Conservation (phyloP, 345 rosid genomes). For the Combretum micranthum region DNA sequence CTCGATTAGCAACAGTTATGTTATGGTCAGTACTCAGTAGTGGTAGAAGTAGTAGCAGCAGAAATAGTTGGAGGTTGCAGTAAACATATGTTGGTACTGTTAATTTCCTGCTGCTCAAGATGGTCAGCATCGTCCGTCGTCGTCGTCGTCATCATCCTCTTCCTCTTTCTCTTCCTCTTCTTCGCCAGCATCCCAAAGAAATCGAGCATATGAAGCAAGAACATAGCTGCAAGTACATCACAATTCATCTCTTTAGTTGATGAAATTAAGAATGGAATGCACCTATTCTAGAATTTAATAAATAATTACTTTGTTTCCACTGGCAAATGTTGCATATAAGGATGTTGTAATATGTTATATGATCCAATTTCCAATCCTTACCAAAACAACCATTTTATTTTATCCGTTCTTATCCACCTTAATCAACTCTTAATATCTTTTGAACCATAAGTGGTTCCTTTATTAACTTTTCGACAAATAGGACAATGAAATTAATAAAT, state of each 20-base stretch:
- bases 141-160: background rate
- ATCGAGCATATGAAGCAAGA: constrained; percentile 41
- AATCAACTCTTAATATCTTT: no score
- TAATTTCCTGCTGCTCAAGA: background rate
- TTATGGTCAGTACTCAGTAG: background rate
- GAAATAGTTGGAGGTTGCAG: background rate
- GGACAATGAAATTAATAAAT: no score
- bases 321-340: no score
- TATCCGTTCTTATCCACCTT: no score
- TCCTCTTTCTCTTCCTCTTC: constrained; percentile 15
- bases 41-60: no score
- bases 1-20: constrained; percentile 13
- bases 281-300: no score
- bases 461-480: no score
- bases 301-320: no score
- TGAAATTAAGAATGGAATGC: background rate
- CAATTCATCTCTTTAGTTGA: background rate
- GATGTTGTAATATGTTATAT: no score
- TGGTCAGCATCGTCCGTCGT: background rate
- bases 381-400: no score
- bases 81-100: background rate
- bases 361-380: no score
- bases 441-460: no score
- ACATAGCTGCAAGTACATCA: constrained; percentile 27
- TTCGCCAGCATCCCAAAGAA: constrained; percentile 36